Base-by-base conservation (phyloP, 2,329 filamentous ascomycete genomes). In the Colletotrichum sp. region DNA sequence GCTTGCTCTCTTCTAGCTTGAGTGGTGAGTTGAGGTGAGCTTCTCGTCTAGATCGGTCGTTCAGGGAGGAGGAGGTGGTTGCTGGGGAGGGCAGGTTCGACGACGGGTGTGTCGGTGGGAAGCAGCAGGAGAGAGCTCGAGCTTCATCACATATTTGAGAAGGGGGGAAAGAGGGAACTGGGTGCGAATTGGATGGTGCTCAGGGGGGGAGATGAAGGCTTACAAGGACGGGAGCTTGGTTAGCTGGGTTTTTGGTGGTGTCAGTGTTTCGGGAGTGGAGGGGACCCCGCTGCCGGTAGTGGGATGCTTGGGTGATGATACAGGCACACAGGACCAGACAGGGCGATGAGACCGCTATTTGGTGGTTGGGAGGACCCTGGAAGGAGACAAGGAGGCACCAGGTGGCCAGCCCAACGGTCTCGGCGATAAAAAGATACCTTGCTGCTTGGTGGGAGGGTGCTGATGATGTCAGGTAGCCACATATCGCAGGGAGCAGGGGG, bases 221-320 rank as follows among this genome's bases (percentile, higher is more conserved):
- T 76, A 76, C 73, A 73, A 73, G 73, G 73, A 73, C 69, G 64
- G 64, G 73, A 76, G 73, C 73, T 76, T 69, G 59, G 68, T 64
- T 69, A 76, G 64, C 57, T 76, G 57, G 44, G 52, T 39, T 59
- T 34, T 59, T 34, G 68, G 68, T 75, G 68, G 69, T 76, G 57
- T 69, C 70, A 59, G 64, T 60, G 73, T 76, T 76, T 76, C 73
- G 73, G 69, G 73, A 69, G 64, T 69, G 70, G 73, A 76, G 73
- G 73, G 73, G 73, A 69, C 70, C 73, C 73, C 57, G 64, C 73
- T 69, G 69, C 60, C 63, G 69, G 73, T 76, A 76, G 73, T 73
- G 70, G 73, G 32, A 73, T 72, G 63, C 26, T 52, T 71, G 69
- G 44, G 24, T 36, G 55, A 59, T 44, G 55, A 67, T 60, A 68